phyloP scores from a whole-genome alignment of 2,329 filamentous ascomycete genomes.

The Nannizzia gypsea region DNA sequence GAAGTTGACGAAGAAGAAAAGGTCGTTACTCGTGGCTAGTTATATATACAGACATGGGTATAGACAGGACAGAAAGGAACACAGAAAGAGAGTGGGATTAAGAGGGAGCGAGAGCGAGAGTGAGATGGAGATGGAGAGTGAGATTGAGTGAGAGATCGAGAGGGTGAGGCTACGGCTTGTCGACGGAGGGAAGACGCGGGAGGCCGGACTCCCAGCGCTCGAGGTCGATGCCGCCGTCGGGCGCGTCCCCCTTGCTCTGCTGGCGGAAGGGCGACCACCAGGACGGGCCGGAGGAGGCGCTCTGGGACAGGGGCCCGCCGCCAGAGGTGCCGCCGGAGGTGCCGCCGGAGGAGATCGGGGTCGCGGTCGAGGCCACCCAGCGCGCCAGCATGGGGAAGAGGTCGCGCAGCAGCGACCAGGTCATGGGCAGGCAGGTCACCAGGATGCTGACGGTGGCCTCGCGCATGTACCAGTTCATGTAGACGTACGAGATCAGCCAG shows the following conservation, averaged over 20 bases:
- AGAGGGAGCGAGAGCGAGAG: background rate
- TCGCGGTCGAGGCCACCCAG: background rate
- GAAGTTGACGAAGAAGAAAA: no score
- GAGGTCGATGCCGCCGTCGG: background rate
- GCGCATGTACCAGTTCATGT: constrained; percentile 40
- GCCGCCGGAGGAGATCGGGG: background rate
- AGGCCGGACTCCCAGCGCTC: background rate
- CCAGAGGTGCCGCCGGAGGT: no score
- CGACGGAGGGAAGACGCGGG: background rate
- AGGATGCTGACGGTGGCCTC: constrained; percentile 36
- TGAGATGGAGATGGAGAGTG: background rate
- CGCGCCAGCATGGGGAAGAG: constrained; percentile 29
- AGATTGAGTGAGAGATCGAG: no score
- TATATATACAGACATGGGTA: no score
- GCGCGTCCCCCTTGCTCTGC: background rate
- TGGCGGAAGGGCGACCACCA: background rate
- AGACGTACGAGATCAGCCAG: constrained; percentile 30
- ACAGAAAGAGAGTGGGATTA: no score
- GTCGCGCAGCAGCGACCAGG: constrained; percentile 41
- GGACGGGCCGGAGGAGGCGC: background rate
- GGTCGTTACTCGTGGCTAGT: no score
- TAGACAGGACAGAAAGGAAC: no score
- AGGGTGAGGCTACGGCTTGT: background rate
- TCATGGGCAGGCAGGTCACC: constrained; percentile 42
- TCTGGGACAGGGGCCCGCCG: background rate